phyloP scores from a whole-genome alignment of 768 basidiomycete species.

The Mycena indigotica region DNA sequence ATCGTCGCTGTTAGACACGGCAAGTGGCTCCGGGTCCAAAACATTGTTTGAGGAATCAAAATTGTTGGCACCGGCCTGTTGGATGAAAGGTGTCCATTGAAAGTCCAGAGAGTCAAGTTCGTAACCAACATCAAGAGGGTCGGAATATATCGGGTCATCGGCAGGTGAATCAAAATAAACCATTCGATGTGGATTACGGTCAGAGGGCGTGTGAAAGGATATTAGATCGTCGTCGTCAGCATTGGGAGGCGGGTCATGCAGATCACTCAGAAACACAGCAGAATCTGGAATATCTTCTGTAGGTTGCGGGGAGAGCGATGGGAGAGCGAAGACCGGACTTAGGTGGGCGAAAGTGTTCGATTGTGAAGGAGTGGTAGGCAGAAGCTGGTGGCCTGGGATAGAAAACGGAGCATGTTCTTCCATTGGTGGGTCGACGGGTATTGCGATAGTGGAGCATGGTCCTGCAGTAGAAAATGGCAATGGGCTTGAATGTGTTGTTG shows the following conservation, averaged over 20 bases:
- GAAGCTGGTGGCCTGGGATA: constrained; percentile 10
- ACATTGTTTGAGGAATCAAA: background rate
- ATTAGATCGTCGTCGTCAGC: no score
- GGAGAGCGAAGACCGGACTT: background rate
- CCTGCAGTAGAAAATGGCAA: constrained; percentile 32
- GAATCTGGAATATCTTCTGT: background rate
- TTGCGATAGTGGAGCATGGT: constrained; percentile 22
- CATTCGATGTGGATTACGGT: constrained; percentile 32
- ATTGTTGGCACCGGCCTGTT: constrained; percentile 30
- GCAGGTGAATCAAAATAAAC: constrained; percentile 56
- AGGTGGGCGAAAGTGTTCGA: background rate
- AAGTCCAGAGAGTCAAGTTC: constrained; percentile 53
- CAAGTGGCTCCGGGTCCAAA: background rate
- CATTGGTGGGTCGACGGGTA: background rate
- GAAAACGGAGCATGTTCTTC: no score
- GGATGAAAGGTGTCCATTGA: constrained; percentile 56
- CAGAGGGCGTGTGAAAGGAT: constrained; percentile 60
- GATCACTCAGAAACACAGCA: background rate
- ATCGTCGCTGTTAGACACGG: constrained; percentile 12
- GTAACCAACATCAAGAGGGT: constrained; percentile 35
- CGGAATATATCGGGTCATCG: constrained; percentile 50
- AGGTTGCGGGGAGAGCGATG: background rate
- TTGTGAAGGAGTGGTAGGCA: constrained; percentile 20
- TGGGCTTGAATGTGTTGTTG: constrained; percentile 1
- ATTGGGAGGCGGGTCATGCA: background rate